These are phyloP conservation scores for Escallonia herrerae DNA, from an alignment of 129 eudicot genomes.

Conservation along the genomic window DNA sequence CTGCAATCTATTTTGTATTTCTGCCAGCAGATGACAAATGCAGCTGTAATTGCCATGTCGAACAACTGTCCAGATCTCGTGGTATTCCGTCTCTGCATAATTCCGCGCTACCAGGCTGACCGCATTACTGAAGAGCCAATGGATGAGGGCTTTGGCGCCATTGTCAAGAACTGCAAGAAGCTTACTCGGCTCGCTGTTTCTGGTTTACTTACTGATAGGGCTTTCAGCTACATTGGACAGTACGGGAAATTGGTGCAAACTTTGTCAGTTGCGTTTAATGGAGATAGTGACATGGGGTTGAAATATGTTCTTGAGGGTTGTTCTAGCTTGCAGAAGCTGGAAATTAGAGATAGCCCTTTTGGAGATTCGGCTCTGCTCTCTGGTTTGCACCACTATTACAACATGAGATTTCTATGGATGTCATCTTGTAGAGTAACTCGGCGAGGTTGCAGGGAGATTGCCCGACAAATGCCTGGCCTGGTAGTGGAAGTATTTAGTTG, in stretches of 20 bases:
- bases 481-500: slow-evolving; percentile 51
- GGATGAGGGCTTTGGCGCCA: slow-evolving; percentile 90
- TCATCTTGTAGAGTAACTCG: slow-evolving; percentile 55
- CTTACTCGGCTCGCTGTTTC: slow-evolving; percentile 73
- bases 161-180: slow-evolving; percentile 75
- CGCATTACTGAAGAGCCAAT: slow-evolving; percentile 56
- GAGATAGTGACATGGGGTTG: slow-evolving; percentile 54
- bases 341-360: slow-evolving; percentile 80
- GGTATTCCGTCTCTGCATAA: slow-evolving; percentile 72
- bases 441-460: slow-evolving; percentile 45
- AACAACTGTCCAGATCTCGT: slow-evolving; percentile 68
- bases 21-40: slow-evolving; percentile 79
- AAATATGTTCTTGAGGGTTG: slow-evolving; percentile 68
- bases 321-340: slow-evolving; percentile 62
- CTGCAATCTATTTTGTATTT: slow-evolving; percentile 59
- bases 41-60: slow-evolving; percentile 70
- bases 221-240: slow-evolving; percentile 64
- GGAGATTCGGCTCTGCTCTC: slow-evolving; percentile 57
- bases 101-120: slow-evolving; percentile 56
- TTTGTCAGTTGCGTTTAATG: slow-evolving; percentile 63
- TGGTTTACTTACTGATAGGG: slow-evolving; percentile 61
- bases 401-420: slow-evolving; percentile 78
- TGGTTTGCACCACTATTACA: slow-evolving; percentile 64
- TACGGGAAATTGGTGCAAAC: slow-evolving; percentile 72
- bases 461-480: slow-evolving; percentile 44